Evolutionary conservation across 1,284 basidiomycete genomes (phyloP).

Genomic region (Spongispora temasekensis): DNA sequence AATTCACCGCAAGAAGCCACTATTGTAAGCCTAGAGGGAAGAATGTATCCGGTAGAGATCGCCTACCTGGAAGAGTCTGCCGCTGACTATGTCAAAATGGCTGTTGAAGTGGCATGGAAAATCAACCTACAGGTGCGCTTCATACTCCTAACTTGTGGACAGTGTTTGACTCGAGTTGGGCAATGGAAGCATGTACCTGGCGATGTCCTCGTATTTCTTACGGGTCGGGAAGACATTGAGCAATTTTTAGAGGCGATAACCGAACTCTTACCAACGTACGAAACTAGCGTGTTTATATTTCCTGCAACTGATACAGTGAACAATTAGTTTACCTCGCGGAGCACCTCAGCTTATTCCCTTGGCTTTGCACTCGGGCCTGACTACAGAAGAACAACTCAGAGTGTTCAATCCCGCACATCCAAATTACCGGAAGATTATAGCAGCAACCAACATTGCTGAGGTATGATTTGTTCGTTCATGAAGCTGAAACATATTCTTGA

Average conservation of each 20-base stretch:
- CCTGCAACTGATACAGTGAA: constrained; percentile 6
- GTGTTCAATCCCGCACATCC: constrained; percentile 79
- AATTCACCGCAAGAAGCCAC: constrained; percentile 55
- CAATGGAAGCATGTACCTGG: constrained; percentile 65
- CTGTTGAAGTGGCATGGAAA: constrained; percentile 84
- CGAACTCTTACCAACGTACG: constrained; percentile 77
- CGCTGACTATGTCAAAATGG: constrained; percentile 81
- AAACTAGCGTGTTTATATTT: background rate
- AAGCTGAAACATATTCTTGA: background rate
- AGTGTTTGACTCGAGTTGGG: background rate
- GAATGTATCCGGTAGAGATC: constrained; percentile 89
- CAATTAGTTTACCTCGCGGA: constrained; percentile 62
- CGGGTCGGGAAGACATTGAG: constrained; percentile 98
- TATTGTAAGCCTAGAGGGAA: constrained; percentile 90
- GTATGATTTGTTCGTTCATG: constrained; percentile 39
- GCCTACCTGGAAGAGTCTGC: constrained; percentile 75
- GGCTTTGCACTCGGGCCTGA: constrained; percentile 87
- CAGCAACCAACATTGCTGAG: constrained; percentile 97
- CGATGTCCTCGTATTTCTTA: constrained; percentile 92
- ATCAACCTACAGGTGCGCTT: constrained; percentile 78
- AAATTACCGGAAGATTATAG: constrained; percentile 85
- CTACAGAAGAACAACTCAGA: constrained; percentile 81
- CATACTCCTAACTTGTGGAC: background rate
- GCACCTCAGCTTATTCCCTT: constrained; percentile 65
- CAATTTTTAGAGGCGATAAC: constrained; percentile 79